Evolutionary conservation across 1,139 yeast genomes (phyloP), one percentile per base, ranked within the genome.

Genomic region (Zygosaccharomyces pseudobailii): DNA sequence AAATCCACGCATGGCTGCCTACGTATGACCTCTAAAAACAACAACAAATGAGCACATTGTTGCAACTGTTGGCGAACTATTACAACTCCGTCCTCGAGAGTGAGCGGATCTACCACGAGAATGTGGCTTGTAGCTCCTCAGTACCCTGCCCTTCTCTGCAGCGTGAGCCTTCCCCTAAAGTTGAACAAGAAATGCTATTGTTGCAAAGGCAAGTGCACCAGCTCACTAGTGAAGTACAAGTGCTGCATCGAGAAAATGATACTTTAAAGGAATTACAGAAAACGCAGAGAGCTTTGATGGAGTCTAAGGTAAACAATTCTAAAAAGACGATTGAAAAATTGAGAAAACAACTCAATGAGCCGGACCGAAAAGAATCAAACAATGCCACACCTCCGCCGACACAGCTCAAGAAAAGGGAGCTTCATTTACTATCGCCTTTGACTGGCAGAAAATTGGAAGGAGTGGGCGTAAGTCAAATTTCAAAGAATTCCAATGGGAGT

Each of bases 151-250:
- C 27, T 34, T 44, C 7, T n/a, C 30, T 27, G 35, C 42, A 5
- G 25, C 43, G 43, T 27, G 50, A 43, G 10, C 21, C 50, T 19
- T 43, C 47, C 10, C 42, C 48, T 23, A 37, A 48, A 35, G 43
- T 48, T 20, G 48, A 36, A 10, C 44, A 55, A 21, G 65, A 59
- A 32, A 55, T 60, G 39, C 50, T 62, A 17, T 46, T 54, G 21
- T 51, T 70, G 20, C 66, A 68, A 31, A 63, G 62, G 9, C 71
- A 68, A 42, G 59, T 68, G n/a, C 55, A 63, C 6, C 67, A 63
- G 33, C 52, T 64, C 17, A 54, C 61, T 1, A 54, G 60, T 30
- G 67, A 67, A 41, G 50, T 66, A 30, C 65, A 65, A 20, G 34
- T 41, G 5, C 40, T 65, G 40, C 58, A 49, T 33, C 53, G 55